Percentiles rank a stretch among this genome's conserved stretches.
These are phyloP conservation scores for Clathrospora elynae DNA, from an alignment of 2,329 filamentous ascomycete species.

Conservation along the genomic window DNA sequence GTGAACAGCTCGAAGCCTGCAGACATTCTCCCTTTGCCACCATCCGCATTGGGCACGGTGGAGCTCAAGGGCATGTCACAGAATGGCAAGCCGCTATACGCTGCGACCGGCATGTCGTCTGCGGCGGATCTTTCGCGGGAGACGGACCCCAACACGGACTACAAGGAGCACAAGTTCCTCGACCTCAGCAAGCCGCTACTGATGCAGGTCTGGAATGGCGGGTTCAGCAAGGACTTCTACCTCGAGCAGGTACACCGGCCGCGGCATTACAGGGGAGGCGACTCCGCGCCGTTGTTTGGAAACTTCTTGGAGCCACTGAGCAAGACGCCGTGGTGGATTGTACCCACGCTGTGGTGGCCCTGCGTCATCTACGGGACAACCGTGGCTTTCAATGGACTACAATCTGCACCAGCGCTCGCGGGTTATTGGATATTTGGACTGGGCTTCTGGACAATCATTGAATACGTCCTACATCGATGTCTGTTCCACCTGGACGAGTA, in stretches of 20 bases:
- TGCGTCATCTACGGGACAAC: constrained; percentile 73
- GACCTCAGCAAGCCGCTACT: constrained; percentile 85
- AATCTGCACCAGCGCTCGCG: constrained; percentile 51
- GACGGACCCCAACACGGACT: constrained; percentile 77
- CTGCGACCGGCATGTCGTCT: constrained; percentile 81
- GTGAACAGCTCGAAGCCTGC: constrained; percentile 55
- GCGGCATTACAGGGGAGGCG: constrained; percentile 91
- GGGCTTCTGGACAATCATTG: constrained; percentile 83
- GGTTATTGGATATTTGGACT: constrained; percentile 74
- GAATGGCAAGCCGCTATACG: constrained; percentile 58
- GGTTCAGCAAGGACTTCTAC: constrained; percentile 95
- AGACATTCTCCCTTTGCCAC: constrained; percentile 60
- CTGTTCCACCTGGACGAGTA: constrained; percentile 94
- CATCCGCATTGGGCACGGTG: constrained; percentile 54
- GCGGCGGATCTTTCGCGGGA: constrained; percentile 86
- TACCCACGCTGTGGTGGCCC: constrained; percentile 87
- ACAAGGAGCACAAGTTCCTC: constrained; percentile 89
- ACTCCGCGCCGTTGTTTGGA: constrained; percentile 90
- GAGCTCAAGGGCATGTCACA: constrained; percentile 56
- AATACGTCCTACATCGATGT: constrained; percentile 87
- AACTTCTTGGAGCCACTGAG: constrained; percentile 98
- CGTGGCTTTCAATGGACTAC: constrained; percentile 65
- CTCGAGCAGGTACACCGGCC: constrained; percentile 94
- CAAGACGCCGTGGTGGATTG: constrained; percentile 91
- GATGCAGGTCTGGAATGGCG: constrained; percentile 83